Percentiles rank a stretch among this genome's conserved stretches.
Evolutionary conservation across 2,329 filamentous ascomycete species (phyloP).

Genomic region (Botrytis paeoniae): DNA sequence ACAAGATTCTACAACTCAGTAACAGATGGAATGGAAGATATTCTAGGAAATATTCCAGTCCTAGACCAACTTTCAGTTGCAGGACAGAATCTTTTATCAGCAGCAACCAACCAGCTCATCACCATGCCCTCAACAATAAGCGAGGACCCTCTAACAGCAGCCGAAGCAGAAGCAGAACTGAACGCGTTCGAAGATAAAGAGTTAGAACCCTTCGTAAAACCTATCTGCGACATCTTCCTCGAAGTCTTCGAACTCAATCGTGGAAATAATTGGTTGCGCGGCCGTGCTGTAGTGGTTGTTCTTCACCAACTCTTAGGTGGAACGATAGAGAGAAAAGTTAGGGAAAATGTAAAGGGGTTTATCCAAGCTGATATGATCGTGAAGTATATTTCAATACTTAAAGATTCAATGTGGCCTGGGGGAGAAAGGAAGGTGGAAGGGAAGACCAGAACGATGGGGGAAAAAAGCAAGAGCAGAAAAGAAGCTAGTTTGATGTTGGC

Average conservation of each 20-base stretch:
- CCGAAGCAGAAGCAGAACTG: conserved; percentile 89
- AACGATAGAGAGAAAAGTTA: conserved; percentile 92
- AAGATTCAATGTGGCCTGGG: conserved; percentile 78
- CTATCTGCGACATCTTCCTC: conserved; percentile 95
- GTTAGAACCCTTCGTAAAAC: conserved; percentile 93
- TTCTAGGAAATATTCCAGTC: conserved; percentile 91
- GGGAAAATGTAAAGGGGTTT: conserved; percentile 73
- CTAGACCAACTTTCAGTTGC: conserved; percentile 91
- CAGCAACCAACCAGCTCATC: conserved; percentile 63
- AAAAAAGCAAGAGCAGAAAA: conserved; percentile 76
- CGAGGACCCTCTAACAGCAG: conserved; percentile 51
- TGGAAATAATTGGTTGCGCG: conserved; percentile 95
- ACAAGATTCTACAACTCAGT: conserved; percentile 95
- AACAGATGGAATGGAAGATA: conserved; percentile 96
- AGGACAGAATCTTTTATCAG: conserved; percentile 84
- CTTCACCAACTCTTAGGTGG: conserved; percentile 93
- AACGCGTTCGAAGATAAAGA: conserved; percentile 90
- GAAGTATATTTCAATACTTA: conserved; percentile 70
- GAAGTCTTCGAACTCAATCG: conserved; percentile 93
- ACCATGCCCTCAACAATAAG: conserved; percentile 51
- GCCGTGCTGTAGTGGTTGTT: conserved; percentile 91
- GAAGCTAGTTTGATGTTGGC: conserved; percentile 88
- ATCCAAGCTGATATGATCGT: conserved; percentile 76
- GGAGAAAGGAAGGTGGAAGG: conserved; percentile 51
- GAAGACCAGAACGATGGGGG: conserved; percentile 60